Conservation (phyloP, 208 protist species). For the Trypanosoma mega region DNA sequence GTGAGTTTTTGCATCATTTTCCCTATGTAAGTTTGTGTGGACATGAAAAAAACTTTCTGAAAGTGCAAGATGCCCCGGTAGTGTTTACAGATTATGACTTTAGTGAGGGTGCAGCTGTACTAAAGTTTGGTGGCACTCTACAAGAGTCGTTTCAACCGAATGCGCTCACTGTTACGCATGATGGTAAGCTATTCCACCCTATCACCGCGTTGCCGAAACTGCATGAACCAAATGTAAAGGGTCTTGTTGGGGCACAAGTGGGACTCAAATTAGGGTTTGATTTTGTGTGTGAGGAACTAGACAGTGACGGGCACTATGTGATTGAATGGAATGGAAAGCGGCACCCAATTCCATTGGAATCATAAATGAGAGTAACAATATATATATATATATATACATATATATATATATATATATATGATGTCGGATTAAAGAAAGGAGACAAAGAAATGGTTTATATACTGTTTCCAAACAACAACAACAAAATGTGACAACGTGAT, state of each 20-base stretch:
- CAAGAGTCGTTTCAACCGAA: conserved; percentile 22
- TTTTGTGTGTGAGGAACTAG: conserved; percentile 32
- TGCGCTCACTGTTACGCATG: conserved; percentile 20
- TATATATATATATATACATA: too few species aligned
- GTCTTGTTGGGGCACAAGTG: conserved; percentile 33
- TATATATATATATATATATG: conserved; percentile 6
- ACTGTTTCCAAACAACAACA: too few species aligned
- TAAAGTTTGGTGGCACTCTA: conserved; percentile 26
- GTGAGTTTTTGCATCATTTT: conserved; percentile 29
- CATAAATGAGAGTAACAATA: too few species aligned
- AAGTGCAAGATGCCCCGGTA: conserved; percentile 34
- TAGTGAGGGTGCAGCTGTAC: background rate
- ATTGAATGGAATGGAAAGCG: conserved; percentile 32
- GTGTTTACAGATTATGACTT: conserved; percentile 31
- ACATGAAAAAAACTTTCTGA: conserved; percentile 36
- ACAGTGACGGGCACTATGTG: conserved; percentile 29
- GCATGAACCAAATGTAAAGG: conserved; percentile 1
- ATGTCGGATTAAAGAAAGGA: background rate
- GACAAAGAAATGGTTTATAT: conserved; percentile 2
- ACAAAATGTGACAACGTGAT: too few species aligned
- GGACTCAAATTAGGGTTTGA: conserved; percentile 36
- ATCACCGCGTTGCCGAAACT: conserved; percentile 22
- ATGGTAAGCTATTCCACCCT: conserved; percentile 35
- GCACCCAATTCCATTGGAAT: conserved; percentile 28
- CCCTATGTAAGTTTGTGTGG: conserved; percentile 40